A percentile compares a stretch with the other conserved stretches of the same genome.
phyloP scores from a whole-genome alignment of 495 filamentous ascomycete genomes.

The Penicillium roqueforti region DNA sequence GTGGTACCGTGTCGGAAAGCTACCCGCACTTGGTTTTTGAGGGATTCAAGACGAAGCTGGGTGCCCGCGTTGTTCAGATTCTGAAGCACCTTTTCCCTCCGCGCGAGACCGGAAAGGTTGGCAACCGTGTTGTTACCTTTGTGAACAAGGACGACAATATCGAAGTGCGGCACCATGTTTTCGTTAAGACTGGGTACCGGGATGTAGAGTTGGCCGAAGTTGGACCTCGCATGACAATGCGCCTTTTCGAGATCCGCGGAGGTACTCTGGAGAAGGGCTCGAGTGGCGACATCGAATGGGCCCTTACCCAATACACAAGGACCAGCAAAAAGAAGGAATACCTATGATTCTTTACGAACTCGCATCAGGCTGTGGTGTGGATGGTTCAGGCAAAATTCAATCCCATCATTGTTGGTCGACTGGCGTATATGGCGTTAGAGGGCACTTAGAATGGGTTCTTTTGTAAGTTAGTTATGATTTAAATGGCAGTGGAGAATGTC shows the following conservation, averaged over 20 bases:
- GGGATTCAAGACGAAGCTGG: constrained; percentile 80
- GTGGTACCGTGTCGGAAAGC: constrained; percentile 87
- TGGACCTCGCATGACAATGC: constrained; percentile 94
- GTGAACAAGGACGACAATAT: constrained; percentile 93
- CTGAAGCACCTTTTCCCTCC: constrained; percentile 95
- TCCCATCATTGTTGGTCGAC: neutral
- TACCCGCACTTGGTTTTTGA: constrained; percentile 97
- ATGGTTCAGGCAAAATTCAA: constrained; percentile 14
- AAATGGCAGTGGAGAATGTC: neutral
- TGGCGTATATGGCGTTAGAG: constrained; percentile 25
- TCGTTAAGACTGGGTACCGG: constrained; percentile 78
- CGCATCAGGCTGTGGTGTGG: constrained; percentile 19
- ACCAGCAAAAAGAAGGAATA: constrained; percentile 92
- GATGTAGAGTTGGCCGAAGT: constrained; percentile 93
- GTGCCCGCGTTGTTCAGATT: constrained; percentile 79
- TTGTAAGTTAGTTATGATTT: constrained; percentile 2
- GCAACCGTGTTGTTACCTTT: constrained; percentile 88
- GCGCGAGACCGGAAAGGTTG: constrained; percentile 74
- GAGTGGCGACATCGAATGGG: constrained; percentile 95
- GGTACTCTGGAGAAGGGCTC: constrained; percentile 90
- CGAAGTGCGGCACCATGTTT: constrained; percentile 79
- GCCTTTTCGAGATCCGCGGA: constrained; percentile 86
- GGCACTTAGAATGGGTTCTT: constrained; percentile 17
- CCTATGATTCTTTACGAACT: constrained; percentile 49
- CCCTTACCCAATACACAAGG: constrained; percentile 88